Evolutionary conservation across 768 basidiomycete genomes (phyloP), one percentile per base, ranked within the genome.

Genomic region (Naganishia vaughanmartiniae): DNA sequence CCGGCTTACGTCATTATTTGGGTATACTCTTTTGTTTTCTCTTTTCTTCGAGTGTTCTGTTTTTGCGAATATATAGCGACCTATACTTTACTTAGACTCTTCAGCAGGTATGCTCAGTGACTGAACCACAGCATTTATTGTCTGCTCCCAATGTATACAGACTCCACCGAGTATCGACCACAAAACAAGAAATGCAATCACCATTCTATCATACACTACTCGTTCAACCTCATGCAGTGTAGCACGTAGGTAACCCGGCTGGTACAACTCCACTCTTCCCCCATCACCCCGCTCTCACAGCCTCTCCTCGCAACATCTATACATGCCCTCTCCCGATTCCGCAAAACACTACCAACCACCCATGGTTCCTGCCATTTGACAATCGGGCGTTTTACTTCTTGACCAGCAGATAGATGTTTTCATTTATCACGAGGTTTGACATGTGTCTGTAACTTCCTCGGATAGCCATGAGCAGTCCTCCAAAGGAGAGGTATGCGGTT

Each of bases 401-500:
- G 83, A 97, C 86, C 39, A 98, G 85, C 51, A 96, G 83, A 81
- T 92, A 98, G 67, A 97, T 86, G 58, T 93, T 90, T 77, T 97
- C 93, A 33, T 95, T 94, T 5, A 98, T 87, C 17, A 95, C 92
- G 69, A 99, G 88, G 75, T 87, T 88, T 39, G 91, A 88, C 85
- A 99, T 86, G 83, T 97, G 93, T 69, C 96, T 87, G 83, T 88
- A 93, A 36, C 89, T 91, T 1, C 96, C 96, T 33, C 92, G 89
- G 65, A 99, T 83, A 0, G 96, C 93, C 88, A 99, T 89, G 46
- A 99, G 84, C 21, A 99, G 85, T 26, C 96, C 96, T 48, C 96
- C 96, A 72, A 96, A 99, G 10, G 95, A 97, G 53, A 90, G 90
- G 80, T 98, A 99, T 24, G 89, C 95, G 31, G 94, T 96, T 65